Evolutionary conservation across 257 asterid species (phyloP), one percentile per base, ranked within the genome.

Genomic region (Parsonsia alboflavescens): DNA sequence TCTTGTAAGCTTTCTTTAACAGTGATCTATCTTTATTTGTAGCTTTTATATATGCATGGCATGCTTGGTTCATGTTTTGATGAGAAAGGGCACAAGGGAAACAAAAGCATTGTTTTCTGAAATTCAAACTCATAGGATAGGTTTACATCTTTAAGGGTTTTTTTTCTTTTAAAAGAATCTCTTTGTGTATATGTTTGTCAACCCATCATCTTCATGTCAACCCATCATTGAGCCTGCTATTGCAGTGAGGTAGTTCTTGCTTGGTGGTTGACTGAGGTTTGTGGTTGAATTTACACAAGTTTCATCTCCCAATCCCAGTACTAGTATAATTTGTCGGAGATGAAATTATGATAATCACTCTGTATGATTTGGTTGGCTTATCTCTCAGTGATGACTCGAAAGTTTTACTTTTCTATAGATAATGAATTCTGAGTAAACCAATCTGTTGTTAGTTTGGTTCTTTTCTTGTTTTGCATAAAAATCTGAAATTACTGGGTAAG

Each of bases 1-100:
- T 85, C 88, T 93, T 81, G 98, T 93, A 85, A 88, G 97, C 71
- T 78, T 61, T 22, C 21, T 57, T 58, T 33, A 33, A 10, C 42
- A 10, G 21, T 26, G 1, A 1, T 30, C 26, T 50, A 68, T 22
- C 42, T 52, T 21, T 42, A 6, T 50, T 15, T 68, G 15, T 33
- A 50, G 36, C n/a, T 30, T 1, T n/a, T 48, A n/a, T 10, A 15
- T 15, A 8, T 59, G 4, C 1, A 13, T 74, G 56, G 22, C 49
- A 21, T 61, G 4, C 19, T 45, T 45, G 1, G 42, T 28, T 54
- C 19, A 24, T 24, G 4, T 44, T 67, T 66, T 15, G 10, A 24
- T 54, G 19, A 41, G 64, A 10, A 33, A 28, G 45, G 13, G 48
- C 48, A 63, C 15, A 19, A 36, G 17, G 24, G 7, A 36, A 10